Percentiles rank a stretch among this genome's conserved stretches.
These are phyloP conservation scores for Chrysoporthe deuterocubensis DNA, from an alignment of 2,329 filamentous ascomycete species.

Conservation along the genomic window DNA sequence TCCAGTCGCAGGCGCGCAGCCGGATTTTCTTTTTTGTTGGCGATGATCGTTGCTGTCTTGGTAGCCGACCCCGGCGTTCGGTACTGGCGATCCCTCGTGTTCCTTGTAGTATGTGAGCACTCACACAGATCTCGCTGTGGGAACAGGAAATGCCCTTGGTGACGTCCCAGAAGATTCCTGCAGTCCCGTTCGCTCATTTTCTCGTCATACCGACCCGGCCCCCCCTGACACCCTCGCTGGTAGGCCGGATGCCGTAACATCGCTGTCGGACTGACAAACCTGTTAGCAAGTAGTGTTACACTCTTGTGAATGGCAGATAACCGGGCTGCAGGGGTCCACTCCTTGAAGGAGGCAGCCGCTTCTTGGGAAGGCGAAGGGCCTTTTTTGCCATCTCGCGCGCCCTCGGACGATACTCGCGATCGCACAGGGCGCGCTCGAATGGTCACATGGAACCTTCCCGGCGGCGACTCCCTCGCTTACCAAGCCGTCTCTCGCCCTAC, in stretches of 20 bases:
- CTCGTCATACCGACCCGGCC: neutral
- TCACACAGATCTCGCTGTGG: neutral
- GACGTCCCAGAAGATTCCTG: neutral
- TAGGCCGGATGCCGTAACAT: too few species aligned
- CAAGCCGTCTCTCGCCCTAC: neutral
- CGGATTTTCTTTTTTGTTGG: neutral
- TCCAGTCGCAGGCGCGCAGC: neutral
- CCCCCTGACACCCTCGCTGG: too few species aligned
- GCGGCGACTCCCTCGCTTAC: neutral
- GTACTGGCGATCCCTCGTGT: conserved; percentile 3
- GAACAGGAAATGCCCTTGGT: neutral
- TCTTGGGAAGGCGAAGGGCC: too few species aligned
- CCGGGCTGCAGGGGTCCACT: neutral
- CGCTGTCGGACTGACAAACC: neutral
- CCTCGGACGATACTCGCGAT: neutral
- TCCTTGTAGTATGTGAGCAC: neutral
- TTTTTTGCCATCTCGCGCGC: neutral
- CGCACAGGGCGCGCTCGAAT: neutral
- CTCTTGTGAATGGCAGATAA: neutral
- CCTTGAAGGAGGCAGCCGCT: neutral
- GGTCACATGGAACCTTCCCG: neutral
- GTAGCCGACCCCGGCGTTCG: neutral
- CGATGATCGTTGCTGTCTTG: neutral
- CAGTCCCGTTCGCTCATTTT: neutral
- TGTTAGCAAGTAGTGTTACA: neutral